Evolutionary conservation across 495 filamentous ascomycete species (phyloP), one percentile per base, ranked within the genome.

Genomic region (Rhizodiscina lignyota): DNA sequence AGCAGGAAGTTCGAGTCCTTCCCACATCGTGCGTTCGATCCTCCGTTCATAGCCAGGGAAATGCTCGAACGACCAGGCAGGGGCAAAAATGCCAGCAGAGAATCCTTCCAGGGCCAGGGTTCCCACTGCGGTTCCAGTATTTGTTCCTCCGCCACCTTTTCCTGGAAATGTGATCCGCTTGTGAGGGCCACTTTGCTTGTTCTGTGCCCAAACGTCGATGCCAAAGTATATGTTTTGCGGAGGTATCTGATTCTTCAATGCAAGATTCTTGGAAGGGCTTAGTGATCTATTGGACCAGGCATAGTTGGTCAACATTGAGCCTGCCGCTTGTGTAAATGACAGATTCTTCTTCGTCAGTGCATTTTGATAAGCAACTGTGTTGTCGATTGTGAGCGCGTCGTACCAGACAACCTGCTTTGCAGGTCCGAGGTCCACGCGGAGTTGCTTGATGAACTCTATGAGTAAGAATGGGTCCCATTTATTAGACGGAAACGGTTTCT

Each of bases 31-130:
- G 12, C 36, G 37, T 24, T 64, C 57, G 19, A 61, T 45, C 12
- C 20, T 23, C 29, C 47, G 34, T 10, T 53, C 56, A 33, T 49
- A 33, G 10, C 33, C 37, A 11, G 46, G 38, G 35, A 59, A 62
- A 33, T 63, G 51, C 41, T 64, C 58, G 39, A 50, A 62, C n/a
- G 52, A 53, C 61, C 59, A 62, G 6, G 61, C 61, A 11, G 60
- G 59, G 4, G 53, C 60, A 40, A 64, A 64, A 4, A 63, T 41
- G 11, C 52, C 60, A 5, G 45, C 50, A n/a, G 51, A 48, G 18
- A 55, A 39, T 4, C 54, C 52, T 2, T 31, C 26, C 3, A 45
- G 26, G 20, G 44, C 44, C n/a, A 51, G 39, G 17, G 43, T 47
- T 10, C 33, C 21, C 2, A 64, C 51, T 11, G 45, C 53, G 2